Base-by-base conservation (phyloP, 768 basidiomycete genomes). In the Sutorius australiensis region DNA sequence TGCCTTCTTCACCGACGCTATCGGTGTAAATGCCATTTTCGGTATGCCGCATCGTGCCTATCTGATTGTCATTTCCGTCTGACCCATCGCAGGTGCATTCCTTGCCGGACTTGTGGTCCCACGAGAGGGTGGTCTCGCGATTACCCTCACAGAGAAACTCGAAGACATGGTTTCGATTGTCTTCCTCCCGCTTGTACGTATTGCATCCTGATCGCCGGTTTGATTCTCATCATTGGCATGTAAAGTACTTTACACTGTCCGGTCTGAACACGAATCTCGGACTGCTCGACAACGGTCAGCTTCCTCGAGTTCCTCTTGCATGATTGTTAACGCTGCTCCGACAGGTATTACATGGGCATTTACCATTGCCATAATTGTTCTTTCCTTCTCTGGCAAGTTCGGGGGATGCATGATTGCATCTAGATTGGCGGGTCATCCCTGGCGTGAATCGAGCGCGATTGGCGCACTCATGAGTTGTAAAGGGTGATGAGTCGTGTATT, bases 401-500 rank as follows among this genome's bases (percentile, higher is more conserved):
- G 78, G 86, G 5, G 93, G 91, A 6, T 95, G 93, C 61, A 76
- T 82, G 0, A 50, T 85, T 6, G 86, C 88, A 0, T 89, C 94
- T 0, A 73, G 75, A 38, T 74, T 79, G 30, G 61, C 84, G 8
- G 85, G 87, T 0, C 98, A 92, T 70, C 79, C 72, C 7, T 87
- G 82, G 82, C 77, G 95, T 36, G 95, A 98, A 64, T 72, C 87
- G 0, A 77, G 82, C 33, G 84, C 93, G 0, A 86, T 98, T 46
- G 97, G 97, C 0, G 84, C 89, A 13, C 68, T 98, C 47, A 98
- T 99, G 95, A 89, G 86, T 63, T 95, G 94, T 66, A 95, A 98
- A 78, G 94, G 92, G 88, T 88, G 11, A 33, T 75, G 43, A 13
- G 1, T 3, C 31, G 12, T 9, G 1, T 24, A 24, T 1, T n/a